These are phyloP conservation scores for Yarrowia keelungensis DNA, from an alignment of 805 yeast species.

Conservation along the genomic window DNA sequence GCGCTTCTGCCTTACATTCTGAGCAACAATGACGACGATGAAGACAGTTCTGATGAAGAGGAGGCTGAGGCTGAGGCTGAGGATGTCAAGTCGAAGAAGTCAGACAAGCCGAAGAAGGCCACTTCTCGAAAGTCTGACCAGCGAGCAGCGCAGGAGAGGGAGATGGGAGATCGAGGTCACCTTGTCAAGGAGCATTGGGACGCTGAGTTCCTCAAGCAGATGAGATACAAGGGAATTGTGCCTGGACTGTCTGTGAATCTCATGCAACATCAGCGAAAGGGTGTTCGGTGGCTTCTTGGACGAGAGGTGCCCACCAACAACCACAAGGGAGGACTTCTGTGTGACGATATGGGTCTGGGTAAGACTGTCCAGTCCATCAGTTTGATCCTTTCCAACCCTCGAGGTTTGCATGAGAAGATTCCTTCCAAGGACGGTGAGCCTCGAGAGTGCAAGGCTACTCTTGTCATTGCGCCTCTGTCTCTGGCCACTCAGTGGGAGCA, in stretches of 20 bases:
- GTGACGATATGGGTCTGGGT: conserved; percentile 92
- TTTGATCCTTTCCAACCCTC: conserved; percentile 57
- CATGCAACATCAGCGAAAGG: conserved; percentile 57
- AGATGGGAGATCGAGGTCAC: conserved; percentile 28
- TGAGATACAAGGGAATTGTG: conserved; percentile 31
- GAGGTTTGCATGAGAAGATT: conserved; percentile 14
- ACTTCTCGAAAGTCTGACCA: conserved; percentile 7
- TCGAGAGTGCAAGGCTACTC: conserved; percentile 45
- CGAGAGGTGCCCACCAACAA: conserved; percentile 50
- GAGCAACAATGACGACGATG: conserved; percentile 29
- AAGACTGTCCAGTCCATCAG: conserved; percentile 83
- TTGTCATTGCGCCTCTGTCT: conserved; percentile 56
- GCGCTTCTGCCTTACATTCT: conserved; percentile 27
- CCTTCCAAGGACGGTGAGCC: conserved; percentile 23
- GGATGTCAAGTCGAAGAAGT: not conserved
- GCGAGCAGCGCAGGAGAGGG: conserved; percentile 22
- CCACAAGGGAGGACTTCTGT: conserved; percentile 63
- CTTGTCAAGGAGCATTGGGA: conserved; percentile 32
- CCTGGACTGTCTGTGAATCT: conserved; percentile 53
- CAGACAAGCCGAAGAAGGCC: not conserved
- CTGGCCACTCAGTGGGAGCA: conserved; percentile 54
- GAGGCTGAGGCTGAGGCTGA: not conserved
- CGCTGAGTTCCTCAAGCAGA: conserved; percentile 17
- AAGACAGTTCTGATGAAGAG: conserved; percentile 5
- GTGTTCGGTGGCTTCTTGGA: conserved; percentile 53